Base-by-base conservation (phyloP, 73 alveolate genomes). In the Paramecium tetraurelia region DNA sequence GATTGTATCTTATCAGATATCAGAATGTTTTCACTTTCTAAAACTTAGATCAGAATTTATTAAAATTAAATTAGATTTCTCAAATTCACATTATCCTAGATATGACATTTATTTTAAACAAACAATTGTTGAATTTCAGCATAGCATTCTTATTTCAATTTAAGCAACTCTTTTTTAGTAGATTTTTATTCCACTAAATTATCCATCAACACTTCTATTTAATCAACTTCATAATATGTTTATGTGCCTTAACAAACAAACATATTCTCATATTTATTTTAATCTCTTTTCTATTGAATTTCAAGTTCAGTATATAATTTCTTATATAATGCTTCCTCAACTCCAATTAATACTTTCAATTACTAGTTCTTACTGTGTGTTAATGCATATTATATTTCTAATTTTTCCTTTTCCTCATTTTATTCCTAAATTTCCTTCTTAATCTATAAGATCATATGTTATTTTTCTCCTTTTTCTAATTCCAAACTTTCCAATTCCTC, bases 401-500 rank as follows among this genome's bases (percentile, higher is more conserved):
- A 48, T 18, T 20, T 80, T 12, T 80, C 90, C 18, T 48, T 80
- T n/a, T 80, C 75, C 11, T 1, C 48, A 43, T 46, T 35, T 11
- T 44, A 41, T 44, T 80, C 70, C 21, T 46, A 20, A 11, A 80
- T 80, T 22, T 80, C 90, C 14, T 80, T 41, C 14, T 80, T 80
- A 2, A 80, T 41, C 20, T 40, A 21, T 14, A 7, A 1, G 5
- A 80, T 44, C 57, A 24, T 21, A 43, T 22, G 44, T 9, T 80
- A 21, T 22, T 80, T 80, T 22, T 80, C 90, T 44, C 43, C 43
- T 80, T 80, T 80, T 80, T 80, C 90, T 80, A 43, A 80, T 44
- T 80, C 90, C 10, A 80, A 14, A 40, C 50, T 22, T n/a, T 80
- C 90, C 7, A 80, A 24, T 41, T 80, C 90, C 29, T 80, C 90